Conservation (phyloP, 2,329 filamentous ascomycete genomes). For the Aureobasidium sp. region DNA sequence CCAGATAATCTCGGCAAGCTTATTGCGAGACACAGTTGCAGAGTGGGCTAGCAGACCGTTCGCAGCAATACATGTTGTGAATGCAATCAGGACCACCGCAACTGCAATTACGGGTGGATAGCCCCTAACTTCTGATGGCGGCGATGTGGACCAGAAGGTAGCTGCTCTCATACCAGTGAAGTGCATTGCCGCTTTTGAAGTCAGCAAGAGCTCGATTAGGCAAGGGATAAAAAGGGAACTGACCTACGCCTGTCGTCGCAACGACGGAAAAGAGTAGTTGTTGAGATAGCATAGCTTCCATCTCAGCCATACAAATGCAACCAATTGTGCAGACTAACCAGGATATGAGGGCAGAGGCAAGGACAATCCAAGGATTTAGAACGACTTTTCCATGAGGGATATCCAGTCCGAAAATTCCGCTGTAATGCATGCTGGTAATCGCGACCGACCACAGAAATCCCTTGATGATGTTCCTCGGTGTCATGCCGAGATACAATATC, state of each 20-base stretch:
- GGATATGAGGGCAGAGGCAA: slow-evolving; percentile 24
- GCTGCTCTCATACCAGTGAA: slow-evolving; percentile 27
- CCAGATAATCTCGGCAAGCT: slow-evolving; percentile 25
- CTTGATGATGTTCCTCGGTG: slow-evolving; percentile 19
- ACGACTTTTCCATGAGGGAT: slow-evolving; percentile 24
- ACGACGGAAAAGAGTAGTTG: slow-evolving; percentile 26
- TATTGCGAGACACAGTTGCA: slow-evolving; percentile 24
- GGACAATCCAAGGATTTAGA: slow-evolving; percentile 20
- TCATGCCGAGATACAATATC: slow-evolving; percentile 20
- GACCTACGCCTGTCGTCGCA: slow-evolving; percentile 23
- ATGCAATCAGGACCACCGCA: slow-evolving; percentile 25
- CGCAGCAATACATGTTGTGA: slow-evolving; percentile 26
- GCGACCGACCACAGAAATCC: slow-evolving; percentile 27
- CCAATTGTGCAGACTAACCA: slow-evolving; percentile 27
- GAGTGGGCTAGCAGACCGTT: slow-evolving; percentile 28
- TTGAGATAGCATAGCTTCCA: slow-evolving; percentile 25
- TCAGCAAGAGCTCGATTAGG: no score
- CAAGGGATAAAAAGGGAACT: no score
- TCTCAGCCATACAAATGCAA: slow-evolving; percentile 25
- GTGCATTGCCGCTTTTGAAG: slow-evolving; percentile 23
- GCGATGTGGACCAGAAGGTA: slow-evolving; percentile 22
- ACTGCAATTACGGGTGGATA: slow-evolving; percentile 25
- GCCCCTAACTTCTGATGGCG: slow-evolving; percentile 20
- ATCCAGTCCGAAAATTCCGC: slow-evolving; percentile 23
- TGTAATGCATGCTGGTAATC: slow-evolving; percentile 27